phyloP scores from a whole-genome alignment of 164 flowering plant species.

The Cinnamomum chago region DNA sequence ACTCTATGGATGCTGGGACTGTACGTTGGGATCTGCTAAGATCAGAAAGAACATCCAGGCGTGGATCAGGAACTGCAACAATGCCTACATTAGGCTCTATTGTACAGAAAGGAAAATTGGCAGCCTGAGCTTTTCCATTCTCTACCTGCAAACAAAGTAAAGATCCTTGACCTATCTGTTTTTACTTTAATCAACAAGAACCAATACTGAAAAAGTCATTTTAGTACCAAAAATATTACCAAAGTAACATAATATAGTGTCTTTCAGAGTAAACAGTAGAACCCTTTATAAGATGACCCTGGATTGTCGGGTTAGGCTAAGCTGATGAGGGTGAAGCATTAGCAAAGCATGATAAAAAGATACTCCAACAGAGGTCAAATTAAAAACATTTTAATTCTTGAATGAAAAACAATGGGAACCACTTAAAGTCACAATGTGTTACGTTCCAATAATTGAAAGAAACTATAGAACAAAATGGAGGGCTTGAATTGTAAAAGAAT shows the following conservation, averaged over 20 bases:
- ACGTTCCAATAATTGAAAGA: too few species aligned
- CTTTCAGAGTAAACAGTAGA: background rate
- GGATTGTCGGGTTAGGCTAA: too few species aligned
- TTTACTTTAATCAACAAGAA: background rate
- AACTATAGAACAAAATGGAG: too few species aligned
- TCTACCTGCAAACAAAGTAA: slow-evolving; percentile 57
- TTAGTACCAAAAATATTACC: background rate
- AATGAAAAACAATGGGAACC: too few species aligned
- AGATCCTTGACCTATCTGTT: background rate
- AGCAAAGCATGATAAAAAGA: too few species aligned
- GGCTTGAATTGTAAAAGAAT: too few species aligned
- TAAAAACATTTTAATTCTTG: too few species aligned
- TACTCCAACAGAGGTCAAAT: too few species aligned
- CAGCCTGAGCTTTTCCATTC: slow-evolving; percentile 99
- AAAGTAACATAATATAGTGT: background rate
- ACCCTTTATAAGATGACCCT: too few species aligned
- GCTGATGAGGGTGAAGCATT: too few species aligned
- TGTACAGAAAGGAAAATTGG: slow-evolving; percentile 97
- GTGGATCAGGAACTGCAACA: slow-evolving; percentile 92
- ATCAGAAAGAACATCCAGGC: slow-evolving; percentile 75
- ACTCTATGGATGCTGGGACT: slow-evolving; percentile 89
- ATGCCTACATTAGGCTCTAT: slow-evolving; percentile 98
- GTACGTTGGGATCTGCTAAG: slow-evolving; percentile 82
- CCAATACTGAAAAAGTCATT: background rate
- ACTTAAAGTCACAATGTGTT: too few species aligned